Evolutionary conservation across 441 rosid genomes (phyloP).

Genomic region (Breynia disticha): DNA sequence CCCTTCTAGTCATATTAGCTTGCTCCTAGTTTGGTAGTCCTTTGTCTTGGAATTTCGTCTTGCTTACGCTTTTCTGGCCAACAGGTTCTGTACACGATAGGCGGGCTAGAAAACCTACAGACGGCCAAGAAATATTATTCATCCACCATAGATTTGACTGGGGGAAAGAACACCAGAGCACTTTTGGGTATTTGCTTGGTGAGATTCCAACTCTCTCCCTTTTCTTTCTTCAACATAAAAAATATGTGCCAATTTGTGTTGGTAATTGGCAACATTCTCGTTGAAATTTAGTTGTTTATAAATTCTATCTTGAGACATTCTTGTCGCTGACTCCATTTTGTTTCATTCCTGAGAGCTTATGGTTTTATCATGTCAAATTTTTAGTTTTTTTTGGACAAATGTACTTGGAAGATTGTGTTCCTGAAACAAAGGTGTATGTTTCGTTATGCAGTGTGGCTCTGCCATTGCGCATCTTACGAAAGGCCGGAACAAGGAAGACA

Average conservation of each 20-base stretch:
- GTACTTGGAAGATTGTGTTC: slow-evolving; percentile 3
- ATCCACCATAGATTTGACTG: slow-evolving; percentile 69
- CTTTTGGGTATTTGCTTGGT: slow-evolving; percentile 91
- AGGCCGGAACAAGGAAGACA: slow-evolving; percentile 86
- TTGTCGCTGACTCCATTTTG: background rate
- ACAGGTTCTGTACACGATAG: slow-evolving; percentile 92
- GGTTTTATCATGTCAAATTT: background rate
- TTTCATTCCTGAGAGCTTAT: background rate
- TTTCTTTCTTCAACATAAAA: background rate
- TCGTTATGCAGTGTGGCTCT: slow-evolving; percentile 47
- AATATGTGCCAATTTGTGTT: background rate
- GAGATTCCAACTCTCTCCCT: slow-evolving; percentile 18
- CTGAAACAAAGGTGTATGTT: slow-evolving; percentile 1
- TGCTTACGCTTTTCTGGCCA: slow-evolving; percentile 11
- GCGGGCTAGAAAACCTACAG: slow-evolving; percentile 79
- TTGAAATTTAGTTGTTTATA: background rate
- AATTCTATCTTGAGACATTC: background rate
- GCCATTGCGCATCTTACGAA: slow-evolving; percentile 72
- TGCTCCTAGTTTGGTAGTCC: no score
- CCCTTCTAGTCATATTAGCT: no score
- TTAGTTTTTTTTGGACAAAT: no score
- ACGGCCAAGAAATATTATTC: slow-evolving; percentile 90
- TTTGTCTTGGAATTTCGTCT: slow-evolving; percentile 1
- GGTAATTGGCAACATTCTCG: background rate
- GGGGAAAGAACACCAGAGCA: slow-evolving; percentile 93